Evolutionary conservation across 345 rosid species (phyloP), one percentile per base, ranked within the genome.

Genomic region (Citrus maxima): DNA sequence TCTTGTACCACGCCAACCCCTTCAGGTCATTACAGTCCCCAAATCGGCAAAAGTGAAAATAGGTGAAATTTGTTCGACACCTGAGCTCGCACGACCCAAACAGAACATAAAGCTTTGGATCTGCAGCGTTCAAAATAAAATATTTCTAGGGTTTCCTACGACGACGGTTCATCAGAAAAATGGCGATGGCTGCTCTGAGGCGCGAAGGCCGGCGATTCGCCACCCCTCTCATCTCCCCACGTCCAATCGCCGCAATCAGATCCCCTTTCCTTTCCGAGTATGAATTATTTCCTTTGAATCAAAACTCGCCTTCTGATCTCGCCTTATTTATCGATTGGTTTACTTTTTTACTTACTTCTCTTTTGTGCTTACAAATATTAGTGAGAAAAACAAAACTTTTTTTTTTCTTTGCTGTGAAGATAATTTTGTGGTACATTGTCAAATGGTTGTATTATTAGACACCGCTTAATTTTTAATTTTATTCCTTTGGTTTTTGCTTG

Each of bases 161-260:
- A 5, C 68, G 75, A 51, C 68, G 68, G 66, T 66, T 70, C 56
- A 82, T 66, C 58, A 79, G 19, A 82, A 75, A 88, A 77, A 91
- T 92, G 93, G 93, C 95, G 55, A 90, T 92, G 93, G 87, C 95
- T 83, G 88, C 88, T 70, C 74, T 92, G 85, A 88, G 91, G 42
- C 93, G 95, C 78, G 95, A 92, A 85, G 92, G 95, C 88, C 88
- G 91, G 89, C 92, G 95, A 16, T 85, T 92, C 78, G 85, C 87
- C 83, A 81, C 90, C 81, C 87, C 92, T 80, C 85, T 90, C 68
- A 80, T 87, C 79, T 77, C 87, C 18, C 86, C 90, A 61, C 92
- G 91, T n/a, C 88, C 93, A 4, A 82, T 90, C 75, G 78, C 86
- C 78, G 87, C 90, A 69, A 67, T 84, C 83, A 79, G 91, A 69